These are phyloP conservation scores for Solanum tarapatanum DNA, from an alignment of 257 asterid species.

Conservation along the genomic window DNA sequence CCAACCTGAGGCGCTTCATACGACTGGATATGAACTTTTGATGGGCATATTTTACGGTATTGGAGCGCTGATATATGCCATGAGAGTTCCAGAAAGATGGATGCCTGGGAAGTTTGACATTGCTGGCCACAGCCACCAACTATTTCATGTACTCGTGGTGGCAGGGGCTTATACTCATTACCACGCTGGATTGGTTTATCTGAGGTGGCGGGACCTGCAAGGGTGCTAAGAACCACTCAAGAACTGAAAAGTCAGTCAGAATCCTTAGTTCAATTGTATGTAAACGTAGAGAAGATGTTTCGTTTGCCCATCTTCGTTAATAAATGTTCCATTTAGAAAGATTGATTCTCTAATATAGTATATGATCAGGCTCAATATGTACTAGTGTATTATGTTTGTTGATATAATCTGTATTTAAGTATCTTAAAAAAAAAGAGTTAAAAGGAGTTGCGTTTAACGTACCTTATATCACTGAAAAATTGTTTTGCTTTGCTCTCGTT, in stretches of 20 bases:
- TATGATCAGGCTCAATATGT: background rate
- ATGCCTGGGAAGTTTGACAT: constrained; percentile 92
- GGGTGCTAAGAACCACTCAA: constrained; percentile 48
- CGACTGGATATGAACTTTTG: constrained; percentile 68
- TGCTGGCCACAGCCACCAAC: constrained; percentile 90
- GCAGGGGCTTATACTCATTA: constrained; percentile 97
- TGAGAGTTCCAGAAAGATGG: constrained; percentile 85
- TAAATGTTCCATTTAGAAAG: background rate
- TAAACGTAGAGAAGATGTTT: background rate
- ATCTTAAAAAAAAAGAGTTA: too few species aligned
- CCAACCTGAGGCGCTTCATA: constrained; percentile 81
- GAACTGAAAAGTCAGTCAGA: background rate
- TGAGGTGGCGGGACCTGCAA: constrained; percentile 75
- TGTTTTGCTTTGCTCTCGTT: constrained; percentile 27
- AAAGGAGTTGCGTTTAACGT: too few species aligned
- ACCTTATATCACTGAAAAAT: too few species aligned
- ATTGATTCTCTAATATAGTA: background rate
- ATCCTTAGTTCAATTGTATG: background rate
- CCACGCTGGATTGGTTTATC: constrained; percentile 77
- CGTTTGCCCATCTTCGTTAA: background rate
- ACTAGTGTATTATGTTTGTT: background rate
- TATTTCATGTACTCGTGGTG: constrained; percentile 84
- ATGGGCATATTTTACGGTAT: constrained; percentile 75
- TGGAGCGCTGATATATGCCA: constrained; percentile 75
- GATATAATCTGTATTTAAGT: background rate